Evolutionary conservation across 2,329 filamentous ascomycete genomes (phyloP), one percentile per base, ranked within the genome.

Genomic region (Dactylellina sp.): DNA sequence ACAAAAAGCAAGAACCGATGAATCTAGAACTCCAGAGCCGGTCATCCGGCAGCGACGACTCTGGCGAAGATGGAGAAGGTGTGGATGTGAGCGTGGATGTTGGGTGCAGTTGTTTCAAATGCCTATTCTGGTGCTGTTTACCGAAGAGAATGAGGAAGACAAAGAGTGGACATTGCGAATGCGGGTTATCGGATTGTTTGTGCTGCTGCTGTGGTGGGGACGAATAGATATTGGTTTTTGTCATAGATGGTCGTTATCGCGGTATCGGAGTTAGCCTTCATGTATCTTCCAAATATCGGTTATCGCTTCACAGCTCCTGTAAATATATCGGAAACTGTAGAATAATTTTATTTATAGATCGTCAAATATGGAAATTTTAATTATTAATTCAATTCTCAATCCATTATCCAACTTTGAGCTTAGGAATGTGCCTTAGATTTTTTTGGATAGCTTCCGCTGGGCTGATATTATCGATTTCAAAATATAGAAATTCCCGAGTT

Each of bases 171-270:
- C 47, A 35, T 11, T 52, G 47, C 22, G 20, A 52, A 20, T 52
- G 47, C n/a, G 42, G 42, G 20, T 35, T 52, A 11, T 52, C 47
- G 47, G 47, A 52, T 52, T 52, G 47, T 35, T 32, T 52, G 47
- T 52, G 47, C 47, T 52, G 47, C 24, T 52, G 47, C 47, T 52
- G 47, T 20, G 47, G n/a, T 6, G 47, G 22, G 3, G 47, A 52
- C n/a, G 47, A 52, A 16, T 52, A 32, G n/a, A 16, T 59, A 22
- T 32, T 20, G 44, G 39, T 25, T n/a, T 50, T 28, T 44, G 5
- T 44, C 40, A 44, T n/a, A 44, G 18, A 44, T 44, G 28, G 4
- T 32, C 28, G 28, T 32, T 32, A 5, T 32, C 9, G 4, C 28
- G 28, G n/a, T n/a, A n/a, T n/a, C n/a, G n/a, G n/a, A n/a, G n/a